These are phyloP conservation scores for Eucalyptus cloeziana DNA, from an alignment of 345 rosid genomes.

Conservation along the genomic window DNA sequence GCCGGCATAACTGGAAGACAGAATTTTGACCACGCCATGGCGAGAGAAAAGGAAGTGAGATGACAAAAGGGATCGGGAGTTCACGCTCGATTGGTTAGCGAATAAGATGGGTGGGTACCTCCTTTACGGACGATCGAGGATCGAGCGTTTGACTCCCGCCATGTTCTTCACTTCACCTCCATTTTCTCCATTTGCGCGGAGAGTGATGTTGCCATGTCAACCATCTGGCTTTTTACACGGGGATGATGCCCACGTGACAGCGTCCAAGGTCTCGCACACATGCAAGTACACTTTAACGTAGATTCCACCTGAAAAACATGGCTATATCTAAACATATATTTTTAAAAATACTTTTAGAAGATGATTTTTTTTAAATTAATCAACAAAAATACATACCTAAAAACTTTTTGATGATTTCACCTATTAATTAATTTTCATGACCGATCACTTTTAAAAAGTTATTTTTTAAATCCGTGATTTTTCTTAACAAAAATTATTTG, in stretches of 20 bases:
- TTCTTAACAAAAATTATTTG: fast-evolving
- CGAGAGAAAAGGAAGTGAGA: neutral
- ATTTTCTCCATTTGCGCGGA: neutral
- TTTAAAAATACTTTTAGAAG: too few relatives aligned
- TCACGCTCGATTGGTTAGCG: neutral
- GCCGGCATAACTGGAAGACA: neutral
- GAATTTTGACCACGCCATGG: neutral
- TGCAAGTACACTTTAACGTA: neutral
- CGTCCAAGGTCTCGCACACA: neutral
- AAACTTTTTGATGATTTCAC: neutral
- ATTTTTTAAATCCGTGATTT: neutral
- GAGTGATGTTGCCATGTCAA: neutral
- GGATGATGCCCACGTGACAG: neutral
- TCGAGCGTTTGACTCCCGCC: neutral
- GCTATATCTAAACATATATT: neutral
- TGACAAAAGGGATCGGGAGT: neutral
- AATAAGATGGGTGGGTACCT: neutral
- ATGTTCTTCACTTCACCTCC: neutral
- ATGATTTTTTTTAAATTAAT: too few relatives aligned
- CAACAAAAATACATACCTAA: fast-evolving
- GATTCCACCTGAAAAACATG: neutral
- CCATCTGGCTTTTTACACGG: neutral
- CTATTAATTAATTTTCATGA: neutral
- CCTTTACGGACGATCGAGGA: neutral
- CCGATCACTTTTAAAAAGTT: neutral